Percentiles rank a stretch among this genome's conserved stretches.
These are phyloP conservation scores for Ambrosiella cleistominuta DNA, from an alignment of 2,329 filamentous ascomycete genomes.

Conservation along the genomic window DNA sequence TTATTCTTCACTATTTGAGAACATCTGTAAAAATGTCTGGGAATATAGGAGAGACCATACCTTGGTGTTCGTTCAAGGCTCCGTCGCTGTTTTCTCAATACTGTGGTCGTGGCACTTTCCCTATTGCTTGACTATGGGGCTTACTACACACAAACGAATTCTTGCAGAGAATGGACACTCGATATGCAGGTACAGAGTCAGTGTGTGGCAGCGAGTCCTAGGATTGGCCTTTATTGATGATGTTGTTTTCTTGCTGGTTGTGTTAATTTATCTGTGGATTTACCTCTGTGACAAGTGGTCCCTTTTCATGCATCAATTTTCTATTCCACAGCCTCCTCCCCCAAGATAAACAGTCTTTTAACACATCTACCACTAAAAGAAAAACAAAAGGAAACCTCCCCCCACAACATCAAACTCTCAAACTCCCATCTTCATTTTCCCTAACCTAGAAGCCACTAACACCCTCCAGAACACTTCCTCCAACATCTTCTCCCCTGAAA, in stretches of 20 bases:
- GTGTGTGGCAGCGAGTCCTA: not conserved
- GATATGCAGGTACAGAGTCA: not conserved
- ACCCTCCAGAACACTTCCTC: not conserved
- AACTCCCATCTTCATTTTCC: not conserved
- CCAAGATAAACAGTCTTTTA: not conserved
- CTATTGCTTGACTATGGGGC: too few relatives aligned
- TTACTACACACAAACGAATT: too few relatives aligned
- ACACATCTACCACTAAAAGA: not conserved
- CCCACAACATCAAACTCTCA: not conserved
- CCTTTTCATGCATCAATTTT: not conserved
- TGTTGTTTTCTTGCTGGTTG: not conserved
- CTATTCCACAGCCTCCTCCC: not conserved
- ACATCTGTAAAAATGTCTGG: too few relatives aligned
- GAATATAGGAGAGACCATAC: too few relatives aligned
- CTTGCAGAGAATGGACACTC: too few relatives aligned
- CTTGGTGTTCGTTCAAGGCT: too few relatives aligned
- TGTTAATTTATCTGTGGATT: not conserved
- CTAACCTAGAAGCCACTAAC: not conserved
- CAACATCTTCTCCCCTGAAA: too few relatives aligned
- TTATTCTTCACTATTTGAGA: too few relatives aligned
- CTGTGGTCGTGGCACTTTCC: too few relatives aligned
- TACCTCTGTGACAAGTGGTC: not conserved
- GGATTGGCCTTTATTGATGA: not conserved
- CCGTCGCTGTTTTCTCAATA: too few relatives aligned
- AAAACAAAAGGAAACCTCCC: not conserved